A percentile compares a stretch with the other conserved stretches of the same genome.
Conservation (phyloP, 345 rosid genomes). For the Sisymbrium irio region DNA sequence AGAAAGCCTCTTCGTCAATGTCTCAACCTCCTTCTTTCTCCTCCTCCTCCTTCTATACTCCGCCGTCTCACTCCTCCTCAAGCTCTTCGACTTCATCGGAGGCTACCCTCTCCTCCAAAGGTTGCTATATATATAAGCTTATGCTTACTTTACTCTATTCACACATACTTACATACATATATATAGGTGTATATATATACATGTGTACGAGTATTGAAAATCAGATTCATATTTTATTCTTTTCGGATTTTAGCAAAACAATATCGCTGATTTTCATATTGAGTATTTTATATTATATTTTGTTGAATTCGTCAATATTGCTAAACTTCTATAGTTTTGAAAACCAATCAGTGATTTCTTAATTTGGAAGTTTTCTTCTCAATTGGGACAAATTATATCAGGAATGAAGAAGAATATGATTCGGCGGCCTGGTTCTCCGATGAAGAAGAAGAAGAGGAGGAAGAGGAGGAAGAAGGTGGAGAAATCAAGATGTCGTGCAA, state of each 20-base stretch:
- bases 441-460: conserved; percentile 66
- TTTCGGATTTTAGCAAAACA: not conserved
- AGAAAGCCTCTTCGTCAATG: conserved; percentile 61
- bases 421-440: conserved; percentile 49
- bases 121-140: conserved; percentile 28
- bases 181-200: not conserved
- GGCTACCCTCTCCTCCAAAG: conserved; percentile 63
- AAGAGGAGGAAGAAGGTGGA: conserved; percentile 35
- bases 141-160: not conserved
- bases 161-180: not conserved
- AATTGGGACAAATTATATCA: conserved; percentile 15
- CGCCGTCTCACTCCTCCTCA: conserved; percentile 58
- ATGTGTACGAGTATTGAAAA: not conserved
- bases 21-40: conserved; percentile 64
- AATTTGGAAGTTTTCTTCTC: not conserved
- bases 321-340: not conserved
- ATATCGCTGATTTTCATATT: not conserved
- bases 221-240: not conserved
- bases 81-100: conserved; percentile 62
- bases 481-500: conserved; percentile 28
- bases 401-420: conserved; percentile 58
- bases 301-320: too few relatives aligned
- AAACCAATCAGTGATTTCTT: not conserved
- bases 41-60: conserved; percentile 66
- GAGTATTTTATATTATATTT: too few relatives aligned